These are phyloP conservation scores for Russula ochroleuca DNA, from an alignment of 768 basidiomycete species.

Conservation along the genomic window DNA sequence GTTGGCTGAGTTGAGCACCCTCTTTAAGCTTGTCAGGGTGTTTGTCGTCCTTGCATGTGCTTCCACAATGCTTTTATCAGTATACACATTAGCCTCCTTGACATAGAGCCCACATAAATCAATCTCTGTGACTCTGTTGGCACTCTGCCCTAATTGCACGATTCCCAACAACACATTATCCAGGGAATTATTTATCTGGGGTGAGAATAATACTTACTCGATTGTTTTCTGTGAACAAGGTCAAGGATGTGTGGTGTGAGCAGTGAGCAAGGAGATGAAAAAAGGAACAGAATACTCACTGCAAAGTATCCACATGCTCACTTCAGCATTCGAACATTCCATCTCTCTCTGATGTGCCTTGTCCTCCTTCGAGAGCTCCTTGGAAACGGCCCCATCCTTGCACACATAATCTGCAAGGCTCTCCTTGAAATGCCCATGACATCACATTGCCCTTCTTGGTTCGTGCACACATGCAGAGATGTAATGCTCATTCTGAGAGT, in stretches of 20 bases:
- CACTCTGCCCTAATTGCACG: constrained; percentile 48
- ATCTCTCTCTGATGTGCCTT: constrained; percentile 75
- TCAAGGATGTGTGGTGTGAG: neutral
- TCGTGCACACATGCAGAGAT: constrained; percentile 67
- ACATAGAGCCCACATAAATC: constrained; percentile 93
- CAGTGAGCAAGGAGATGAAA: neutral
- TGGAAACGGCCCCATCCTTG: constrained; percentile 74
- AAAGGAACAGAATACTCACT: constrained; percentile 45
- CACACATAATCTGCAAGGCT: constrained; percentile 71
- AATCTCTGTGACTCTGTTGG: constrained; percentile 78
- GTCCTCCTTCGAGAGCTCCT: constrained; percentile 75
- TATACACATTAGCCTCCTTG: constrained; percentile 78
- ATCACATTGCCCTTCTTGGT: constrained; percentile 77
- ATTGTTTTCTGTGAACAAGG: constrained; percentile 64
- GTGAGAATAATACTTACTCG: constrained; percentile 38
- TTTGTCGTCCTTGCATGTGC: constrained; percentile 58
- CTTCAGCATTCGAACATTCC: constrained; percentile 74
- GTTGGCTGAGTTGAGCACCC: no score
- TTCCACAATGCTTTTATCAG: constrained; percentile 63
- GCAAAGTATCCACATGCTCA: constrained; percentile 82
- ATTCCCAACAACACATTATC: neutral
- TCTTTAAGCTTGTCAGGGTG: no score
- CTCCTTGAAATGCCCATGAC: constrained; percentile 61
- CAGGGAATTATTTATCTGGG: neutral
- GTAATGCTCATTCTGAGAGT: constrained; percentile 70